phyloP scores from a whole-genome alignment of 495 filamentous ascomycete species.

The Tuber melanosporum region DNA sequence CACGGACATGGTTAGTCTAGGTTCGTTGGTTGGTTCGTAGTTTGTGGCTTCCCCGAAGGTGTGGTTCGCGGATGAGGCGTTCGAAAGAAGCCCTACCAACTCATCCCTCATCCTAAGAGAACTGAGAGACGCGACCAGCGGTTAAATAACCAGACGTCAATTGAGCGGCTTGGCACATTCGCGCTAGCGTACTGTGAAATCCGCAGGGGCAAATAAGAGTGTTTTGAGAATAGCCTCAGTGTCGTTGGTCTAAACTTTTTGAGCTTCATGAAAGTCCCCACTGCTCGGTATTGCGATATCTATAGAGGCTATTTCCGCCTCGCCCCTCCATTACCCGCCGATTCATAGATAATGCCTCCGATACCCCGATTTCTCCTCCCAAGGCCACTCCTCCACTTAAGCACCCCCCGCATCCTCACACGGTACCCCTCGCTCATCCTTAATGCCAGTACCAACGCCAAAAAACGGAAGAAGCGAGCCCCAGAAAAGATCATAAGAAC shows the following conservation, averaged over 20 bases:
- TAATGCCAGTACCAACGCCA: background rate
- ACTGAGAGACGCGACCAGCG: background rate
- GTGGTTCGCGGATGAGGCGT: background rate
- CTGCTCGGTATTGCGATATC: background rate
- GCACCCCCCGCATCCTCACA: background rate
- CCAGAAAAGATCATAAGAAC: conserved; percentile 36
- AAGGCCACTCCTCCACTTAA: background rate
- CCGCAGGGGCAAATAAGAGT: background rate
- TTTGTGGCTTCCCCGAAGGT: background rate
- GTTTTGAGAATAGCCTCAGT: background rate
- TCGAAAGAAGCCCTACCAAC: background rate
- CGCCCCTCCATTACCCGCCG: background rate
- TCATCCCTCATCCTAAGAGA: background rate
- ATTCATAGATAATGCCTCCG: background rate
- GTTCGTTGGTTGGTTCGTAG: background rate
- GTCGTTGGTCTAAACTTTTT: background rate
- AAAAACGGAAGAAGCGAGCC: conserved; percentile 25
- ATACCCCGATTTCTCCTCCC: background rate
- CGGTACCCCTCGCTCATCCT: background rate
- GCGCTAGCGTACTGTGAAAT: background rate
- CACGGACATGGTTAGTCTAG: background rate
- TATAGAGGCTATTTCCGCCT: background rate
- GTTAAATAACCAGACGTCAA: background rate
- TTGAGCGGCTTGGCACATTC: background rate
- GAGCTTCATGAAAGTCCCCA: background rate